These are phyloP conservation scores for Datura wrightii DNA, from an alignment of 257 asterid species.

Conservation along the genomic window DNA sequence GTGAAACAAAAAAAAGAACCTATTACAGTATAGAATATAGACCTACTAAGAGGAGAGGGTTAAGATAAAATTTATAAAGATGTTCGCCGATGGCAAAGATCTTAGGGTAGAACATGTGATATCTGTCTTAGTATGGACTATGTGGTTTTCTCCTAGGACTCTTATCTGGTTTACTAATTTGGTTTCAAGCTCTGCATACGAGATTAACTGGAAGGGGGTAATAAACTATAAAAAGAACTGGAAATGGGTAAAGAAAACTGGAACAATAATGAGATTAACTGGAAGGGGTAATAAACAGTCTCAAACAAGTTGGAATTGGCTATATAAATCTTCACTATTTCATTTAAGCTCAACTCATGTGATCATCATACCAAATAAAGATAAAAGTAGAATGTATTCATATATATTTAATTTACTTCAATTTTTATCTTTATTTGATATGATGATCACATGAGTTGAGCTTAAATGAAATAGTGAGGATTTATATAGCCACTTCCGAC, in stretches of 20 bases:
- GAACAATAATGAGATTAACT: no score
- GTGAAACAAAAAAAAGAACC: slow-evolving; percentile 5
- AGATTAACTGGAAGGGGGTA: slow-evolving; percentile 5
- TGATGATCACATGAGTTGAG: no score
- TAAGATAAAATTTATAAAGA: neutral
- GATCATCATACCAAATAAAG: neutral
- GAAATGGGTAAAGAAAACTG: no score
- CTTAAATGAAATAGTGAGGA: no score
- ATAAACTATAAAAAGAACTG: neutral
- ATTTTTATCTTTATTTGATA: no score
- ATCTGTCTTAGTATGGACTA: slow-evolving; percentile 1
- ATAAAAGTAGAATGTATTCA: neutral
- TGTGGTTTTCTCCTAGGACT: neutral
- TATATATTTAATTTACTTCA: no score
- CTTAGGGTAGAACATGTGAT: slow-evolving; percentile 10
- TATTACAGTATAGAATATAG: slow-evolving; percentile 14
- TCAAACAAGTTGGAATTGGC: neutral
- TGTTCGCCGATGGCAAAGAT: neutral
- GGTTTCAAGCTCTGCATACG: slow-evolving; percentile 13
- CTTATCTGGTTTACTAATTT: neutral
- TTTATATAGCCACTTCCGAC: no score
- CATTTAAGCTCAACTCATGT: neutral
- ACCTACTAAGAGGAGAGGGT: neutral
- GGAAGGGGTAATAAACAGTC: neutral
- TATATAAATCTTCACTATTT: neutral